Base-by-base conservation (phyloP, 1,284 basidiomycete genomes). In the Cutaneotrichosporon sp. region DNA sequence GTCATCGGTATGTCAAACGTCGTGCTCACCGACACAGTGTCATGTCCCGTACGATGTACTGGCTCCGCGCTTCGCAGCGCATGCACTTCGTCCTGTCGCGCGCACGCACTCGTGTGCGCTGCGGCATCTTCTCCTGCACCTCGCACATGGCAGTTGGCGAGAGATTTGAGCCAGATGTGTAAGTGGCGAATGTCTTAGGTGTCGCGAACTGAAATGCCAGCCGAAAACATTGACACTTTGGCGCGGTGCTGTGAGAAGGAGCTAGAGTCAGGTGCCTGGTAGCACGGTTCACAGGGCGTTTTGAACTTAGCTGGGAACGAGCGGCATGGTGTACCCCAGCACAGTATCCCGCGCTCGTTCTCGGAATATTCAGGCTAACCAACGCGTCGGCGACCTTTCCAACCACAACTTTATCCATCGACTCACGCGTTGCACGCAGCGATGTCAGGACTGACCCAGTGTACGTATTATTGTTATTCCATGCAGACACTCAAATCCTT, bases 11-110 rank as follows among this genome's bases (percentile, higher is more conserved):
- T 31, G 10, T 9, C 29, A 31, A 9, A 31, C 29, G 14, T 31
- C 14, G 10, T 31, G 29, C 70, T 25, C 43, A 68, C 66, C 61
- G 57, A 64, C 72, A 75, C 49, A 66, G 69, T 1, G 66, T 59
- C 14, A 64, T 52, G 20, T 60, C 64, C 2, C 72, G 57, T 25
- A 70, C 59, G 33, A 70, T 59, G 47, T 65, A 73, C 47, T 55
- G 51, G 38, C 60, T 64, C 51, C 63, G 65, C 3, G 55, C 55
- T 35, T 61, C 60, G 54, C 72, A 74, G 46, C 63, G 60, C 14
- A 63, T 59, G 54, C 72, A 74, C 6, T 51, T 49, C 12, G 37
- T 53, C 37, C 61, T 63, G 39, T 67, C 66, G 10, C 61, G 50
- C n/a, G 55, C 32, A 1, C 52, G 49, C 4, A 70, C 52, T 5